Base-by-base conservation (phyloP, 345 rosid species). In the Hypericum perforatum region DNA sequence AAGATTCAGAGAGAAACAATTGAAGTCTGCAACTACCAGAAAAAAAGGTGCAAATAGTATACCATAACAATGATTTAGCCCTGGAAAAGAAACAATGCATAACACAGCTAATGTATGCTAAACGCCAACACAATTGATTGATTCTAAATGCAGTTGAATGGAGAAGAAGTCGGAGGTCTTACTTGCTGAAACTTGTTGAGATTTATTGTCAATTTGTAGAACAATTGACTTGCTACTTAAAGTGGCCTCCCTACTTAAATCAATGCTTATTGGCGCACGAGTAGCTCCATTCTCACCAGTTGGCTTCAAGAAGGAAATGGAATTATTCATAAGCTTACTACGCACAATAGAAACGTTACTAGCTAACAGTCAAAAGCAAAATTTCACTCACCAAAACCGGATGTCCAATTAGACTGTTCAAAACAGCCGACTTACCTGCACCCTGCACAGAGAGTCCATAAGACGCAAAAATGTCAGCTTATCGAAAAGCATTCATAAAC, bases 201-300 rank as follows among this genome's bases (percentile, higher is more conserved):
- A 66, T 74, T 89, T 86, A 63, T 64, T 84, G 78, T 94, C 99
- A 59, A 94, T 84, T 67, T 79, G 90, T 72, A 85, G 75, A 53
- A 80, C 63, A 37, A 94, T 82, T 3, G 95, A 75, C 63, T 78
- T 86, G 78, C 85, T 77, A 61, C 78, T 89, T 61, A 89, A 57
- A 58, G 97, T 79, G 70, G 54, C 37, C 74, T 89, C 99, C 64
- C 80, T 78, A 45, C 60, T 64, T 65, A 94, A 71, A 46, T 86
- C 94, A 56, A 89, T 65, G 36, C 72, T 63, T 65, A 94, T 86
- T 13, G 99, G 99, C 66, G 97, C 91, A 11, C 95, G 85, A 16
- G 99, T 94, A 66, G 97, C 99, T 61, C 97, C 99, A 73, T 89
- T 94, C 78, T 90, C 99, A 67, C 99, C 97, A 22, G 99, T 89